A percentile compares a stretch with the other conserved stretches of the same genome.
Conservation (phyloP, 805 yeast species). For the Metschnikowia dekortorum region DNA sequence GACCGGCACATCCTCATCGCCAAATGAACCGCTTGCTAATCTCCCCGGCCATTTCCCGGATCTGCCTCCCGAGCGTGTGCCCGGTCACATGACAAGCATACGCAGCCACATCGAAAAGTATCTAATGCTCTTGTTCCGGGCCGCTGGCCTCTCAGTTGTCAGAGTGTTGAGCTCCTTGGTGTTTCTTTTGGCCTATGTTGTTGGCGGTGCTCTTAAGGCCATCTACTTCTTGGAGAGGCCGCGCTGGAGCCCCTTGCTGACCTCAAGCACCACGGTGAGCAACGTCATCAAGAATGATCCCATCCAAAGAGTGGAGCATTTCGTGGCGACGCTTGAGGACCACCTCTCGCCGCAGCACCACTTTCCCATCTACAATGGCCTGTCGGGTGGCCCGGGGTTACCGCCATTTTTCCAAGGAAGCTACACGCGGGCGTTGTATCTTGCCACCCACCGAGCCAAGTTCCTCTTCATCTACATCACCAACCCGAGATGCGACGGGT, state of each 20-base stretch:
- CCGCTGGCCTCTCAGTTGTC: neutral
- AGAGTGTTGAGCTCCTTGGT: neutral
- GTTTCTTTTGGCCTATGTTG: neutral
- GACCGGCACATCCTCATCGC: neutral
- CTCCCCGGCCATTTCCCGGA: neutral
- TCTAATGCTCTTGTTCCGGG: neutral
- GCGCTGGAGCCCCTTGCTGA: slow-evolving; percentile 3
- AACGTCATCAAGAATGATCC: slow-evolving; percentile 40
- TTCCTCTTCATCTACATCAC: slow-evolving; percentile 73
- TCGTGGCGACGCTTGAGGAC: slow-evolving; percentile 51
- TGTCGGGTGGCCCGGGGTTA: slow-evolving; percentile 8
- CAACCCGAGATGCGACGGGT: slow-evolving; percentile 65
- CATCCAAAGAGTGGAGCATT: slow-evolving; percentile 47
- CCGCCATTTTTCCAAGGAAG: slow-evolving; percentile 65
- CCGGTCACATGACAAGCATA: neutral
- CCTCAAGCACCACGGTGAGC: slow-evolving; percentile 12
- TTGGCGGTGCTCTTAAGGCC: slow-evolving; percentile 1
- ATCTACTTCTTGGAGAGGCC: slow-evolving; percentile 9
- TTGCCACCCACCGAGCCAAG: slow-evolving; percentile 64
- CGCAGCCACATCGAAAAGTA: neutral
- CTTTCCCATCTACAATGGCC: slow-evolving; percentile 8
- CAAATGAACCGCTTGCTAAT: neutral
- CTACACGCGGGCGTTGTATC: slow-evolving; percentile 72
- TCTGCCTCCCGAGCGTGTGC: neutral
- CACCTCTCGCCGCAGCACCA: slow-evolving; percentile 24